Evolutionary conservation across 2,329 filamentous ascomycete species (phyloP).

Genomic region (Endothia cerciana): DNA sequence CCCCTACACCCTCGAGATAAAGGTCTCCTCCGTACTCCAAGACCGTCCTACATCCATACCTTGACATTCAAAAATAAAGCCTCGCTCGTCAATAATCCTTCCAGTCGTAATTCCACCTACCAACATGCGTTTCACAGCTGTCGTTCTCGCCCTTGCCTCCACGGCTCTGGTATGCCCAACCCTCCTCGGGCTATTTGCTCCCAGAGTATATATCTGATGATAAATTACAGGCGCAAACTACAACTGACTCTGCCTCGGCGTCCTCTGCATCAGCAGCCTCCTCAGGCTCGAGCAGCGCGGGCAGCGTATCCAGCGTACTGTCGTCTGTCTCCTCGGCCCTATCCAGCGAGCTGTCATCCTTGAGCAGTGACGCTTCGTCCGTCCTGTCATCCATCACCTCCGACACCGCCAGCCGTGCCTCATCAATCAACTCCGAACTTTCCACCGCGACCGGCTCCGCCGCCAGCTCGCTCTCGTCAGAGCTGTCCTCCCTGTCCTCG

Average conservation of each 20-base stretch:
- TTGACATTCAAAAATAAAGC: background rate
- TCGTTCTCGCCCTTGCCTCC: constrained; percentile 41
- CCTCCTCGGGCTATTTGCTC: no score
- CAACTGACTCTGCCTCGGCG: constrained; percentile 1
- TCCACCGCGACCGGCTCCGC: constrained; percentile 35
- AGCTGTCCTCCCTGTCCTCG: constrained; percentile 24
- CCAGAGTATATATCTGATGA: background rate
- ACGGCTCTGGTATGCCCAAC: constrained; percentile 18
- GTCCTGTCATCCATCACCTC: constrained; percentile 34
- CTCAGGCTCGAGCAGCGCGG: constrained; percentile 15
- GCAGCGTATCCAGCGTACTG: constrained; percentile 1
- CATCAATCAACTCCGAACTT: constrained; percentile 36
- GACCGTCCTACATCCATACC: background rate
- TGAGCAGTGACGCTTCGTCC: constrained; percentile 21
- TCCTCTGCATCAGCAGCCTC: background rate
- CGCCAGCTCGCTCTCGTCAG: constrained; percentile 21
- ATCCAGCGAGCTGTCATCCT: constrained; percentile 28
- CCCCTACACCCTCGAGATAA: background rate
- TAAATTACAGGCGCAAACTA: background rate
- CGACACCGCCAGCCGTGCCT: constrained; percentile 21
- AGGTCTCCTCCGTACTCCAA: background rate
- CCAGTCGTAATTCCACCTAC: background rate
- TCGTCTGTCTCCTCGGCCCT: constrained; percentile 25
- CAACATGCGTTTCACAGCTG: constrained; percentile 55
- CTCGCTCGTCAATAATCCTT: background rate